Base-by-base conservation (phyloP, 2,329 filamentous ascomycete species). In the Metarhizium rileyi region DNA sequence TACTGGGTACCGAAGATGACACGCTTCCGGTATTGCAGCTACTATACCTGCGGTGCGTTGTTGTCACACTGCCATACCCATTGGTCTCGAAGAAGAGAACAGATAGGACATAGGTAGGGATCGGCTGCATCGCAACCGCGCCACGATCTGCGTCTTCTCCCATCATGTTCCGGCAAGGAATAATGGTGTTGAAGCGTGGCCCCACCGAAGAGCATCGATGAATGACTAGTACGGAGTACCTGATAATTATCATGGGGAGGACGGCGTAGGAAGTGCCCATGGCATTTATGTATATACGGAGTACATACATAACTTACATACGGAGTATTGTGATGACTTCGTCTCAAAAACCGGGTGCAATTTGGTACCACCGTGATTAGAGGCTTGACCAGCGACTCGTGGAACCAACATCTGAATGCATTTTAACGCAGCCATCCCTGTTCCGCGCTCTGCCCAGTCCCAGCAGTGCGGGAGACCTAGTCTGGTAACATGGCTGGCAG, bases 391-490 rank as follows among this genome's bases (percentile, higher is more conserved):
- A 42, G 22, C 38, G 38, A 42, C 7, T 42, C 38, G 38, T 23
- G 38, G 38, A 25, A 16, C 38, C 38, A 42, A 18, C 38, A 42
- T 42, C 38, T 42, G 38, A 42, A 45, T 33, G 43, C 43, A 33
- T 45, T 33, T 45, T 33, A 25, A 22, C 43, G 26, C 44, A 42
- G 20, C 20, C 44, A 35, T 27, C 44, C 40, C 44, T 44, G 28
- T 43, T 50, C 28, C 30, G 18, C 33, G 26, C 40, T n/a, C 22
- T 23, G 28, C 33, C 36, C 45, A 47, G 45, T 48, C 49, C 49
- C 49, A 50, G 44, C 38, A 47, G 40, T 44, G 49, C 41, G 49
- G 49, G 38, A 47, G 46, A 35, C 44, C 49, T 22, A 22, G 44
- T 44, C 42, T 47, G 44, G 44, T 38, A 50, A 38, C 44, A 44